Conservation (phyloP, 2,329 filamentous ascomycete genomes). For the Aspergillus alliaceus region DNA sequence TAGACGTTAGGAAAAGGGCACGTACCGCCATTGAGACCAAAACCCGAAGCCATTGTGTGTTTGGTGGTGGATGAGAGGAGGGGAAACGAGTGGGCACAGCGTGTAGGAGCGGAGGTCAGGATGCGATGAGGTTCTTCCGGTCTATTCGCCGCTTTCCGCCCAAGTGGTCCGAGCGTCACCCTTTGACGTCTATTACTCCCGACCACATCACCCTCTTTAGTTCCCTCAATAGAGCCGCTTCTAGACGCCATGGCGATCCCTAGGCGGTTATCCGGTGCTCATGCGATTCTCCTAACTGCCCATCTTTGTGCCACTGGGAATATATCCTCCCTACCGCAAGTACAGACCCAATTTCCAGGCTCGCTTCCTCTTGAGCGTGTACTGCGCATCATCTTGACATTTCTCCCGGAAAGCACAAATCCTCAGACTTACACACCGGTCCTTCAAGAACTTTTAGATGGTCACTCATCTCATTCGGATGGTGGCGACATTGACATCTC, state of each 20-base stretch:
- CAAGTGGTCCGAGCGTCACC: constrained; percentile 20
- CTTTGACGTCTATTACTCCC: constrained; percentile 14
- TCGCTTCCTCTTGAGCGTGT: constrained; percentile 54
- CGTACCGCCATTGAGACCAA: constrained; percentile 56
- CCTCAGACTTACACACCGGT: constrained; percentile 52
- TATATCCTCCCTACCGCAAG: constrained; percentile 51
- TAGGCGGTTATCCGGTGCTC: constrained; percentile 51
- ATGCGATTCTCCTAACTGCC: constrained; percentile 59
- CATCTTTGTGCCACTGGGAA: constrained; percentile 57
- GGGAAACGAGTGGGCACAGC: constrained; percentile 22
- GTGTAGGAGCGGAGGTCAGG: constrained; percentile 26
- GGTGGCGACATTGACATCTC: constrained; percentile 46
- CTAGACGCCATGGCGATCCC: constrained; percentile 37
- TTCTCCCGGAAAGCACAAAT: constrained; percentile 59
- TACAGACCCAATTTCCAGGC: constrained; percentile 50
- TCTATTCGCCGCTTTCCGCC: constrained; percentile 25
- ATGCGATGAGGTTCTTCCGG: constrained; percentile 33
- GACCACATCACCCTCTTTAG: constrained; percentile 28
- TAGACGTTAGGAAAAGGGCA: constrained; percentile 11
- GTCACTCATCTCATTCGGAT: constrained; percentile 21
- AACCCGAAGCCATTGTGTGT: constrained; percentile 51
- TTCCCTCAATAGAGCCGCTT: constrained; percentile 1
- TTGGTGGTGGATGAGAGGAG: constrained; percentile 20
- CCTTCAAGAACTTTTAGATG: constrained; percentile 48
- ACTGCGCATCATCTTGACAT: constrained; percentile 61